These are phyloP conservation scores for Peronospora farinosa DNA, from an alignment of 352 stramenopile genomes.

Conservation along the genomic window DNA sequence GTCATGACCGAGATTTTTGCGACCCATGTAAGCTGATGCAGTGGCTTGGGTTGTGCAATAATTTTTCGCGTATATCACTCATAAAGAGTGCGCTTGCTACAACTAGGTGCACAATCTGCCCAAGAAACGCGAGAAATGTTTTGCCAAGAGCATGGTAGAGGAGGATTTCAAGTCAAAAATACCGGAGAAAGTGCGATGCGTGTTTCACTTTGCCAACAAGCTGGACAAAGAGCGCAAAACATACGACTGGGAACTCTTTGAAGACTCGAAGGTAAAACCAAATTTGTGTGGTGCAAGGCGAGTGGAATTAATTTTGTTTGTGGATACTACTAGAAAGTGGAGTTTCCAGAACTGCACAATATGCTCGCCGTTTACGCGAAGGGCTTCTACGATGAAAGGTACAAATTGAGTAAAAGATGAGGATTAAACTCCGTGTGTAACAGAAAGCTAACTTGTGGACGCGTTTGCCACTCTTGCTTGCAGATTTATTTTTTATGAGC, in stretches of 20 bases:
- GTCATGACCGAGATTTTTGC: conserved; percentile 58
- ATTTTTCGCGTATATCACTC: not conserved
- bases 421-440: not conserved
- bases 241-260: conserved; percentile 53
- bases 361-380: conserved; percentile 62
- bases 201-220: conserved; percentile 67
- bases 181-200: conserved; percentile 65
- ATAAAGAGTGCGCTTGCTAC: conserved; percentile 3
- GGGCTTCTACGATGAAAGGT: conserved; percentile 63
- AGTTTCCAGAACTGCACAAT: conserved; percentile 56
- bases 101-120: conserved; percentile 48
- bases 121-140: conserved; percentile 54
- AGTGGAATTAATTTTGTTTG: not conserved
- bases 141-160: conserved; percentile 45
- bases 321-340: conserved; percentile 34
- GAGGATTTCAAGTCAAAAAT: conserved; percentile 68
- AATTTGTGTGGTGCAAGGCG: not conserved
- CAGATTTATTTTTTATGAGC: conserved; percentile 53
- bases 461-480: not conserved
- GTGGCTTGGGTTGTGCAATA: not conserved
- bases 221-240: conserved; percentile 50
- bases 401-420: conserved; percentile 1
- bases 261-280: conserved; percentile 42
- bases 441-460: not conserved
- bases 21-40: conserved; percentile 37